A percentile compares a stretch with the other conserved stretches of the same genome.
phyloP scores from a whole-genome alignment of 2,329 filamentous ascomycete species.

The Pyricularia pennisetigena region DNA sequence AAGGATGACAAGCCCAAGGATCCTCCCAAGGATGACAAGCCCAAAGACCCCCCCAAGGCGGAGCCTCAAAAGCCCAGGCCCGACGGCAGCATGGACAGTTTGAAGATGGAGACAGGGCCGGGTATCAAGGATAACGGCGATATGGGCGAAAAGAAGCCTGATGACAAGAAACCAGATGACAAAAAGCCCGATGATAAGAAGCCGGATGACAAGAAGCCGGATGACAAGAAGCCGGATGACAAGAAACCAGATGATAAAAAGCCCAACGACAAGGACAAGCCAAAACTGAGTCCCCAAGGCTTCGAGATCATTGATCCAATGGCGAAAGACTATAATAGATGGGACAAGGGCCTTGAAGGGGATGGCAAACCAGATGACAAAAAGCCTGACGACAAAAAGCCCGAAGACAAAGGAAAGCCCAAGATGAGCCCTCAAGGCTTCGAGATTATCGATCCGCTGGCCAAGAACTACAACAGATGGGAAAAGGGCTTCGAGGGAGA shows the following conservation, averaged over 20 bases:
- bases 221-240: not conserved
- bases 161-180: not conserved
- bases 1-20: not conserved
- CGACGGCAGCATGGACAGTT: not conserved
- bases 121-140: not conserved
- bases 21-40: not conserved
- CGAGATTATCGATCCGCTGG: not conserved
- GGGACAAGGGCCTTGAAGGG: too few species aligned
- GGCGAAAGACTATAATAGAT: too few species aligned
- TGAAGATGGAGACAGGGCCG: not conserved
- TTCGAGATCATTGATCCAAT: too few species aligned
- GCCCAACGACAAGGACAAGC: not conserved
- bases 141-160: not conserved
- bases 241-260: not conserved
- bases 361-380: too few species aligned
- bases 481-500: not conserved
- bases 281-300: too few species aligned
- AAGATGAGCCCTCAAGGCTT: not conserved
- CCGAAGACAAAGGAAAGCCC: not conserved
- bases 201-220: not conserved
- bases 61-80: not conserved
- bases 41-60: not conserved
- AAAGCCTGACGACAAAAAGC: not conserved
- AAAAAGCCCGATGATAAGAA: not conserved
- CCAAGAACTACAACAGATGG: not conserved